A percentile compares a stretch with the other conserved stretches of the same genome.
These are phyloP conservation scores for Botrytis hyacinthi DNA, from an alignment of 2,329 filamentous ascomycete genomes.

Conservation along the genomic window DNA sequence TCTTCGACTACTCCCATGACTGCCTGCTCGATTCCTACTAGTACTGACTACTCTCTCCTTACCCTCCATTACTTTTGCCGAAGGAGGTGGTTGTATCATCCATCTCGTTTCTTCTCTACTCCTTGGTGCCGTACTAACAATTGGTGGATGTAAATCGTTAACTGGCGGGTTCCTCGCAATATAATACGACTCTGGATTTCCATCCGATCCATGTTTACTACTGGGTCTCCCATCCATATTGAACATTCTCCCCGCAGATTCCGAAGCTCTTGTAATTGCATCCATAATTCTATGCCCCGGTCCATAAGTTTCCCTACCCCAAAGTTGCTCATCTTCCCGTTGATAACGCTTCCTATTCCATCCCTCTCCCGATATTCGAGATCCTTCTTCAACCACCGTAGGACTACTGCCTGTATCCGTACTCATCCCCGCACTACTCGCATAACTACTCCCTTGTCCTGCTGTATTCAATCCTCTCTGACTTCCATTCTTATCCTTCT, in stretches of 20 bases:
- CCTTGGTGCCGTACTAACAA: conserved; percentile 72
- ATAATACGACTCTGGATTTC: conserved; percentile 37
- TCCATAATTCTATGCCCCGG: conserved; percentile 52
- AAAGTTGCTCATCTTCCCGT: conserved; percentile 82
- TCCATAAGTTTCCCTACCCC: conserved; percentile 61
- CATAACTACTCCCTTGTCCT: conserved; percentile 53
- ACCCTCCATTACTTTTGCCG: conserved; percentile 86
- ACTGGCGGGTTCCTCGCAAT: conserved; percentile 62
- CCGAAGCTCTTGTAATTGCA: conserved; percentile 50
- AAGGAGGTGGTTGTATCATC: conserved; percentile 93
- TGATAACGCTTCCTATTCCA: conserved; percentile 82
- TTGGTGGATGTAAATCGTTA: conserved; percentile 82
- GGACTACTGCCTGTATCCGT: conserved; percentile 44
- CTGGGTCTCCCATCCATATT: conserved; percentile 48
- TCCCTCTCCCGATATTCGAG: conserved; percentile 49
- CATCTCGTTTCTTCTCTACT: conserved; percentile 72
- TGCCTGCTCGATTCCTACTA: conserved; percentile 49
- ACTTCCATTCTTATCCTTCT: conserved; percentile 52
- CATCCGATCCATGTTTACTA: conserved; percentile 22
- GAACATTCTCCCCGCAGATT: conserved; percentile 50
- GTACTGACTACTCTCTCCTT: conserved; percentile 69
- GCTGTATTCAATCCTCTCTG: conserved; percentile 59
- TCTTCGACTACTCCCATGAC: conserved; percentile 46
- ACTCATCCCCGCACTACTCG: conserved; percentile 39
- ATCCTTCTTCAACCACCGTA: conserved; percentile 48